These are phyloP conservation scores for Elaphomyces granulatus DNA, from an alignment of 495 filamentous ascomycete species.

Conservation along the genomic window DNA sequence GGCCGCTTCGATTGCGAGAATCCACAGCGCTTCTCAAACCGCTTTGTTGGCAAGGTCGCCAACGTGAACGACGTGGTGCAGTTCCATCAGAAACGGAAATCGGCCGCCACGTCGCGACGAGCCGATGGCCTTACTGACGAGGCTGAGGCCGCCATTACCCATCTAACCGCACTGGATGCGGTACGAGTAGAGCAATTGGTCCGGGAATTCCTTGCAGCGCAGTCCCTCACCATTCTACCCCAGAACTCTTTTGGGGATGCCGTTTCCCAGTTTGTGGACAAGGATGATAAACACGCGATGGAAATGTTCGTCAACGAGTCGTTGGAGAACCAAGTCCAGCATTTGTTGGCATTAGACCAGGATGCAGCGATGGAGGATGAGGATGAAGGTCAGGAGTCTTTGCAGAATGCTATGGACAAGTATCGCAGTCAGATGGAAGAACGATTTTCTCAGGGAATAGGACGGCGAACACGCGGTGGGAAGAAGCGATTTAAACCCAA, in stretches of 20 bases:
- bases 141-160: constrained; percentile 44
- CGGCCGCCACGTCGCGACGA: constrained; percentile 18
- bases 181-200: constrained; percentile 84
- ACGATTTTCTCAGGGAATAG: constrained; percentile 50
- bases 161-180: constrained; percentile 48
- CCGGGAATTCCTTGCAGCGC: constrained; percentile 64
- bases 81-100: constrained; percentile 75
- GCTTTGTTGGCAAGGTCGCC: constrained; percentile 78
- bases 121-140: constrained; percentile 32
- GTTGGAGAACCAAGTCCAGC: constrained; percentile 58
- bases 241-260: constrained; percentile 87
- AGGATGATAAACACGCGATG: constrained; percentile 89
- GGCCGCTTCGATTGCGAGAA: constrained; percentile 86
- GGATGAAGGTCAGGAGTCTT: constrained; percentile 42
- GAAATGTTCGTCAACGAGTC: constrained; percentile 77
- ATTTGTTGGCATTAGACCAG: constrained; percentile 49
- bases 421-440: constrained; percentile 57
- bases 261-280: constrained; percentile 84
- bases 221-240: constrained; percentile 80
- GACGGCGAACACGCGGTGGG: constrained; percentile 39
- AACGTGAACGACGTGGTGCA: constrained; percentile 90
- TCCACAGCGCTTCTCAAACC: constrained; percentile 90
- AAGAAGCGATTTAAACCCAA: constrained; percentile 55
- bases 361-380: constrained; percentile 52
- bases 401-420: constrained; percentile 56